Percentiles rank a stretch among this genome's conserved stretches.
phyloP scores from a whole-genome alignment of 192 early-diverging fungal species.

The Spinellus fusiger region DNA sequence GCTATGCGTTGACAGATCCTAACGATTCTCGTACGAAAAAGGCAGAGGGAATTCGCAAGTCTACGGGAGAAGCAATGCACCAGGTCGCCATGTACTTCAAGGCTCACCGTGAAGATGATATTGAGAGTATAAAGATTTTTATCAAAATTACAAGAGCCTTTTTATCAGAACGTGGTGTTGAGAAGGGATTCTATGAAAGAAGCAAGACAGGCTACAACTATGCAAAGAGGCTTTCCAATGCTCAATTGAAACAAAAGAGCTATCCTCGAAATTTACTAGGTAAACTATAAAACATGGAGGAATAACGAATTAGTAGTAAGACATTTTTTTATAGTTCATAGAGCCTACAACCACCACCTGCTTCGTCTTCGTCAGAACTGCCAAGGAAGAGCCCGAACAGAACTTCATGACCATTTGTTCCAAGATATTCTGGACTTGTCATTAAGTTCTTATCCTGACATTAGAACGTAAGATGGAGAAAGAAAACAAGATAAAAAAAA shows the following conservation, averaged over 20 bases:
- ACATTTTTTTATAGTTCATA: conserved; percentile 32
- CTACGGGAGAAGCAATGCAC: conserved; percentile 47
- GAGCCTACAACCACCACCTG: conserved; percentile 47
- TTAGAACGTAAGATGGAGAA: conserved; percentile 44
- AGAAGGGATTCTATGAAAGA: conserved; percentile 40
- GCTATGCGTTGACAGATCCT: conserved; percentile 63
- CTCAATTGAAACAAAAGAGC: conserved; percentile 40
- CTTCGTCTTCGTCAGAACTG: conserved; percentile 52
- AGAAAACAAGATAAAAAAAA: neutral
- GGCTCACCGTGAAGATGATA: conserved; percentile 61
- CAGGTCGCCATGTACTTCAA: conserved; percentile 46
- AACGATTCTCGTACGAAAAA: conserved; percentile 42
- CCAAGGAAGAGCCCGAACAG: conserved; percentile 35
- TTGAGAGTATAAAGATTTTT: conserved; percentile 65
- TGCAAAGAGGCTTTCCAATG: conserved; percentile 39
- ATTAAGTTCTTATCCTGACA: conserved; percentile 48
- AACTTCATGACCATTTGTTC: conserved; percentile 47
- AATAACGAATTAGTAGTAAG: neutral
- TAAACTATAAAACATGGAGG: conserved; percentile 7
- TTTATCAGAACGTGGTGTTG: conserved; percentile 50
- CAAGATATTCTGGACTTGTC: conserved; percentile 52
- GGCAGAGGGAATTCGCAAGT: conserved; percentile 44
- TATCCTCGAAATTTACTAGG: conserved; percentile 47
- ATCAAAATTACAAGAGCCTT: conserved; percentile 46
- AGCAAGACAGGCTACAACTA: conserved; percentile 50